Base-by-base conservation (phyloP, 2,329 filamentous ascomycete genomes). In the Sporothrix phasma region DNA sequence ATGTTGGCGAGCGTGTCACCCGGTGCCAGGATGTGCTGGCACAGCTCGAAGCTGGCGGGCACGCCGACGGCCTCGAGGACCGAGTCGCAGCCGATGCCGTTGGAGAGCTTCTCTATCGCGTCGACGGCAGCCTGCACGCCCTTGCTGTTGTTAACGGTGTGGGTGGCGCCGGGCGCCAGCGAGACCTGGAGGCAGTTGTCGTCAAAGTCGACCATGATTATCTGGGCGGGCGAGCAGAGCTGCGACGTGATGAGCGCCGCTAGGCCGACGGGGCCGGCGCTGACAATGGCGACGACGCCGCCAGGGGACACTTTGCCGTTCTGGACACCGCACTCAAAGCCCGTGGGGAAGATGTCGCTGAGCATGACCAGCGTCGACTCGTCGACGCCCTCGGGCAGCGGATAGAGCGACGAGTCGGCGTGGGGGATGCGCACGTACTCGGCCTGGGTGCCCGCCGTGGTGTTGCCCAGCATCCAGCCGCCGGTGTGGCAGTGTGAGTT, bases 21-120 rank as follows among this genome's bases (percentile, higher is more conserved):
- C 0, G 78, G 73, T 0, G 79, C 81, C 10, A 85, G 76, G 26
- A 86, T 69, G 7, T 78, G 73, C 70, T 85, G 82, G 61, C 78
- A 80, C 47, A 84, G 72, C 17, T 79, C 74, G 69, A 85, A 84
- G 0, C 80, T 84, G 0, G 74, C 75, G 0, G 80, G 80, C 8
- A 81, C 73, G 1, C 82, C 82, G 1, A 85, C 83, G 0, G 81
- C 81, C 70, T 85, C 83, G 59, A 84, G 82, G 0, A 85, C 82
- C 0, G 80, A 75, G 65, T 86, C 82, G 67, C 80, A 84, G 0
- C 82, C 82, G 61, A 78, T 74, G 1, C 77, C 78, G n/a, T 77
- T 77, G 0, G 81, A 83, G 61, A 82, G 66, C 0, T 71, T 71
- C 68, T 74, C 74, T 2, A 83, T 73, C 3, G 69, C 67, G 10